Conservation (phyloP, 352 stramenopile genomes). For the Globisporangium perplexum region DNA sequence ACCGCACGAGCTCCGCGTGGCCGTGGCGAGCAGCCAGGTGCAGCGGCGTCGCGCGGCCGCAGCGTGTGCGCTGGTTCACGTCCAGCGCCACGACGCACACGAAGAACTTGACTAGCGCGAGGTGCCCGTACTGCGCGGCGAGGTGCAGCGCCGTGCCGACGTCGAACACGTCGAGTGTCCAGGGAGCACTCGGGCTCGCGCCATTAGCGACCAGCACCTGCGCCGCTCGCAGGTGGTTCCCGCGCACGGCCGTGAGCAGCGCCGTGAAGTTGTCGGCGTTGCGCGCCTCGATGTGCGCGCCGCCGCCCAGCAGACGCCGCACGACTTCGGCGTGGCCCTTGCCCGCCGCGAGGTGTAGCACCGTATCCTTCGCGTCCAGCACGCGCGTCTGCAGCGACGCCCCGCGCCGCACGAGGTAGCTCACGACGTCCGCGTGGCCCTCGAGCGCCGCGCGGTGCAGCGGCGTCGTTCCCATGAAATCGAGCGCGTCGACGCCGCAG, state of each 20-base stretch:
- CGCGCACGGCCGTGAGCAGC: constrained; percentile 22
- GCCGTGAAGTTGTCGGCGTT: constrained; percentile 25
- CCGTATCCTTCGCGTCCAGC: constrained; percentile 20
- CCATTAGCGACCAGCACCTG: constrained; percentile 28
- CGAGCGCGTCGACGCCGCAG: constrained; percentile 12
- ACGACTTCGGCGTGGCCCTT: constrained; percentile 21
- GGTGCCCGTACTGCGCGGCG: constrained; percentile 22
- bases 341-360: constrained; percentile 31
- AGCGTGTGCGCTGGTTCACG: constrained; percentile 10
- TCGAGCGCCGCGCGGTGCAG: constrained; percentile 14
- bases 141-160: constrained; percentile 27
- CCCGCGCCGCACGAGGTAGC: constrained; percentile 19
- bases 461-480: constrained; percentile 10
- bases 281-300: constrained; percentile 22
- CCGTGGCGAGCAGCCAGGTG: constrained; percentile 17
- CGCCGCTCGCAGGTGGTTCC: constrained; percentile 27
- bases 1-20: constrained; percentile 16
- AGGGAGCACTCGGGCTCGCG: constrained; percentile 14
- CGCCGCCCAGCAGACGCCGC: constrained; percentile 21
- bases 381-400: constrained; percentile 16
- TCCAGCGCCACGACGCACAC: constrained; percentile 17
- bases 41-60: constrained; percentile 9
- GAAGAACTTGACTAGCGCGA: constrained; percentile 18
- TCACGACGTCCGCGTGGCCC: constrained; percentile 21
- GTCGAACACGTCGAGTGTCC: constrained; percentile 1